phyloP scores from a whole-genome alignment of 179 eudicot genomes.

The Pouteria campechiana region DNA sequence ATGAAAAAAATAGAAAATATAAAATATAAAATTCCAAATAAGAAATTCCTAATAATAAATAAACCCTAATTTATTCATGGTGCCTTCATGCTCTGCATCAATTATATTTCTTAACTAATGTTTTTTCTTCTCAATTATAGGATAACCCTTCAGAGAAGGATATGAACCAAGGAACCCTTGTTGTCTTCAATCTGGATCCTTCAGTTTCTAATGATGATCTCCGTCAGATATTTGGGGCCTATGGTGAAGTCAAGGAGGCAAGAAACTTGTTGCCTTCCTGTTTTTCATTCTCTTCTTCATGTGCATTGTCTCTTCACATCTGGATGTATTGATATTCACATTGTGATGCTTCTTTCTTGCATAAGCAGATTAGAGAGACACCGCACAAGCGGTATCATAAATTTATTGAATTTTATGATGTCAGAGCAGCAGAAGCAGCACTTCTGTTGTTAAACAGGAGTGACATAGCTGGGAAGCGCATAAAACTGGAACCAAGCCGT shows the following conservation, averaged over 20 bases:
- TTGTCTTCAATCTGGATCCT: slow-evolving; percentile 43
- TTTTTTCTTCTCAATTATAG: slow-evolving; percentile 8
- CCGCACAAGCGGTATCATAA: slow-evolving; percentile 52
- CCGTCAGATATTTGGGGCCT: slow-evolving; percentile 41
- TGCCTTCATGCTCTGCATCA: too few relatives aligned
- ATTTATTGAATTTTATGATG: slow-evolving; percentile 47
- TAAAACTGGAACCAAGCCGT: slow-evolving; percentile 53
- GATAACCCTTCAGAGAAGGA: slow-evolving; percentile 58
- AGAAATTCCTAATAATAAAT: too few relatives aligned
- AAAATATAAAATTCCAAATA: too few relatives aligned
- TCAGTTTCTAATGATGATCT: slow-evolving; percentile 46
- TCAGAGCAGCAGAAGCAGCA: slow-evolving; percentile 52
- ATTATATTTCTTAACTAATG: too few relatives aligned
- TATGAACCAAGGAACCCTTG: slow-evolving; percentile 50
- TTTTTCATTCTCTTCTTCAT: background rate
- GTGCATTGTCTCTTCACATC: background rate
- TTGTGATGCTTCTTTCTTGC: slow-evolving; percentile 3
- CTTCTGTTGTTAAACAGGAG: slow-evolving; percentile 43
- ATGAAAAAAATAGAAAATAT: too few relatives aligned
- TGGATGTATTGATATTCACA: background rate
- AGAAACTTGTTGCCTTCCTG: background rate
- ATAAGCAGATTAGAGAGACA: slow-evolving; percentile 46
- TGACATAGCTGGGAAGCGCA: slow-evolving; percentile 55
- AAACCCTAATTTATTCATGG: too few relatives aligned
- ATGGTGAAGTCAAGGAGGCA: slow-evolving; percentile 56